Conservation (phyloP, 805 yeast genomes). For the Saturnispora sanitii region DNA sequence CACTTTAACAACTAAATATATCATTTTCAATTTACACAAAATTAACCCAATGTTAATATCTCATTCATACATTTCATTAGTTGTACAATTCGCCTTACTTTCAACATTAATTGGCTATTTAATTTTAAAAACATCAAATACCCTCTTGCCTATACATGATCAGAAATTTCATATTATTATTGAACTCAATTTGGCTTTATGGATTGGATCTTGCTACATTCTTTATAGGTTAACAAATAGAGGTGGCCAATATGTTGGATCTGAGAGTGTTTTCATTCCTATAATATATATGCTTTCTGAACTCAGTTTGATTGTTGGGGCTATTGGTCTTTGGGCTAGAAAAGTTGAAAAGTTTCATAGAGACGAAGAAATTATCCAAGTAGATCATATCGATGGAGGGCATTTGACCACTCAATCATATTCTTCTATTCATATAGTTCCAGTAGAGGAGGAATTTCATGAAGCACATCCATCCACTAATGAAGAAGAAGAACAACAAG, state of each 20-base stretch:
- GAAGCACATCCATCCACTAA: background rate
- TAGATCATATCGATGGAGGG: conserved; percentile 13
- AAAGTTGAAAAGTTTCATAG: conserved; percentile 16
- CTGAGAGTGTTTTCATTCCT: background rate
- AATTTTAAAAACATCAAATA: conserved; percentile 37
- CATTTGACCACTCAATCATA: conserved; percentile 1
- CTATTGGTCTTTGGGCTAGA: conserved; percentile 33
- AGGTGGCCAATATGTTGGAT: conserved; percentile 42
- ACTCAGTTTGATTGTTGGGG: conserved; percentile 32
- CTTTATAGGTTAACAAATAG: conserved; percentile 37
- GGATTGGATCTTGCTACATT: conserved; percentile 45
- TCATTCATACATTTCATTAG: conserved; percentile 38
- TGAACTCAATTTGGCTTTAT: conserved; percentile 44
- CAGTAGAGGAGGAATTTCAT: background rate
- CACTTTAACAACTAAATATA: conserved; percentile 25
- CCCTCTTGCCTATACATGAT: conserved; percentile 42
- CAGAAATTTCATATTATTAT: conserved; percentile 49
- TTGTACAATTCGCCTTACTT: conserved; percentile 38
- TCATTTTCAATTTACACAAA: conserved; percentile 32
- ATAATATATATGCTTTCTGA: conserved; percentile 4
- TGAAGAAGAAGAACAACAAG: background rate
- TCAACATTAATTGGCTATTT: conserved; percentile 47
- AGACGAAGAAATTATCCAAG: conserved; percentile 11
- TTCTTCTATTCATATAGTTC: background rate
- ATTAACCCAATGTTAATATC: conserved; percentile 44